These are phyloP conservation scores for Phytopythium delawarense DNA, from an alignment of 352 stramenopile genomes.

Conservation along the genomic window DNA sequence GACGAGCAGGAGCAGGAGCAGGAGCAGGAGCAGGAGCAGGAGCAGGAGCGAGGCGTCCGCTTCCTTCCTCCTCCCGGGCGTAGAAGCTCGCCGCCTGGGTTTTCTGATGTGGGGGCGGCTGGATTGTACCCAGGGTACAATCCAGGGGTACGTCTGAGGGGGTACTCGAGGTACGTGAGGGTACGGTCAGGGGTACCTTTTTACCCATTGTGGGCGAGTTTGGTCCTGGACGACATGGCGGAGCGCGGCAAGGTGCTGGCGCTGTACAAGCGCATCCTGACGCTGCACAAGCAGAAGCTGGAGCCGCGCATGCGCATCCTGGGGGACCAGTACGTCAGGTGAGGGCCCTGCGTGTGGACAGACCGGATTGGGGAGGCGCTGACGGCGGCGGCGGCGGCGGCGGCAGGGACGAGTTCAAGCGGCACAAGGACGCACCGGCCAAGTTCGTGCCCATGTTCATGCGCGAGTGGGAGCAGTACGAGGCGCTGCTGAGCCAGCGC, in stretches of 20 bases:
- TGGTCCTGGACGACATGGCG: constrained; percentile 16
- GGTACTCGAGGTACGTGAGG: too few species aligned
- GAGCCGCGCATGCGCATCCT: constrained; percentile 80
- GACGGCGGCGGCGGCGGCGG: neutral
- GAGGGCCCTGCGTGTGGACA: neutral
- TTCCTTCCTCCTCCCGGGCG: too few species aligned
- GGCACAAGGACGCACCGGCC: constrained; percentile 67
- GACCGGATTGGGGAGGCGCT: too few species aligned
- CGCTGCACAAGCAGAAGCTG: constrained; percentile 68
- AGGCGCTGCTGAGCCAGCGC: constrained; percentile 40
- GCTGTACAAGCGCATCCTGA: constrained; percentile 78
- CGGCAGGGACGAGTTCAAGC: constrained; percentile 74
- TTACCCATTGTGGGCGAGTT: too few species aligned
- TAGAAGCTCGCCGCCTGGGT: too few species aligned
- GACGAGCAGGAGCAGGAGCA: too few species aligned
- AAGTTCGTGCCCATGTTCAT: constrained; percentile 81
- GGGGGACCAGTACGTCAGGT: constrained; percentile 79
- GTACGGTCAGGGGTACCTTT: too few species aligned
- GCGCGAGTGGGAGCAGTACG: constrained; percentile 77
- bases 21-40: too few species aligned
- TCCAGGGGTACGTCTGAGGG: too few species aligned
- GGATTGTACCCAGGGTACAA: too few species aligned
- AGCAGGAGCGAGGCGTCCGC: too few species aligned
- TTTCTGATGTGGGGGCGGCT: too few species aligned
- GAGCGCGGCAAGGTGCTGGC: constrained; percentile 42